Base-by-base conservation (phyloP, 2,329 filamentous ascomycete genomes). In the Pseudocercospora macadamiae region DNA sequence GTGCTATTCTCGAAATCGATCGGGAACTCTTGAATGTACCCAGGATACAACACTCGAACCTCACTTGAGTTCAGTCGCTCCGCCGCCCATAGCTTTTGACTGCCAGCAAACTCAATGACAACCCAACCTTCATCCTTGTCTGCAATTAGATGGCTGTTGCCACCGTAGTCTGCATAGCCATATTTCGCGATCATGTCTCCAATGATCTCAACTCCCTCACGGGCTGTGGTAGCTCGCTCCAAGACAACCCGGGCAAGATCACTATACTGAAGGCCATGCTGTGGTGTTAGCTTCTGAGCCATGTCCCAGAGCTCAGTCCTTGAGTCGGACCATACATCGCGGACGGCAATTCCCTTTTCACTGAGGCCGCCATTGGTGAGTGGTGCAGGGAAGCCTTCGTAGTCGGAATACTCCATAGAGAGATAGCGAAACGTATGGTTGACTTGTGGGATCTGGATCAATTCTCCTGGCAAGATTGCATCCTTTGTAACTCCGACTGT, bases 311-410 rank as follows among this genome's bases (percentile, higher is more conserved):
- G 67, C 32, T 77, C 76, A 8, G 71, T 71, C 30, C 75, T 70
- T 48, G 73, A 77, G 45, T 71, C 68, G 4, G 76, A 74, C 76
- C 75, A 78, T 4, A 78, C 74, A 51, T 79, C 76, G 8, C 76
- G 67, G 3, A 78, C 76, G 30, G 73, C 71, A 16, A 78, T 70
- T 25, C 76, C 75, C 52, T 73, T 73, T 57, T 77, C 76, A 45
- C 77, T 78, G 0, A 79, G 63, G 9, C 76, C 76, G n/a, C 76
- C 76, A 56, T 79, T 78, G 19, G 76, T 78, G 28, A 78, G 68
- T 1, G 76, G 76, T 25, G 76, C 74, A 0, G 76, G 76, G 52
- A 79, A 78, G 0, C 77, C 76, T 59, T 77, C 74, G 30, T 71
- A 79, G 61, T 78, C 62, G 0, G 68, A 71, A 60, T 74, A 74